Percentiles rank a stretch among this genome's conserved stretches.
These are phyloP conservation scores for Daldinia loculata DNA, from an alignment of 495 filamentous ascomycete species.

Conservation along the genomic window DNA sequence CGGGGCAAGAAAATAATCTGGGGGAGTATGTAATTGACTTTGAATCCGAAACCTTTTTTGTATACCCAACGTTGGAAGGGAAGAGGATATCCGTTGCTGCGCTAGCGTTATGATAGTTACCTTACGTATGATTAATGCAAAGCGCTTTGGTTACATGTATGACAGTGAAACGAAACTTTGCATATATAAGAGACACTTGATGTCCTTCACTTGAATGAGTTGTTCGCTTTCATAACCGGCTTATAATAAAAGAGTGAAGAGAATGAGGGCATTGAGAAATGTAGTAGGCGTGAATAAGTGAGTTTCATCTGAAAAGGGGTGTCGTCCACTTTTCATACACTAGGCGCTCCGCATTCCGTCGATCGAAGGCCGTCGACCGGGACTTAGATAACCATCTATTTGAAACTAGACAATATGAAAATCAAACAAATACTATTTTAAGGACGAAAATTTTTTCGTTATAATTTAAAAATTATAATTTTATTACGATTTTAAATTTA, in stretches of 20 bases:
- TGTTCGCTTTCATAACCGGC: background rate
- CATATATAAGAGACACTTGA: background rate
- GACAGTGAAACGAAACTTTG: background rate
- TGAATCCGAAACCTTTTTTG: slow-evolving; percentile 17
- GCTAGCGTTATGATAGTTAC: slow-evolving; percentile 4
- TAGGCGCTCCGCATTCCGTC: background rate
- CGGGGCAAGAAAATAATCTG: slow-evolving; percentile 1
- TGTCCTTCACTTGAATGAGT: background rate
- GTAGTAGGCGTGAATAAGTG: background rate
- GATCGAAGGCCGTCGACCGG: background rate
- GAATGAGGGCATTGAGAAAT: background rate
- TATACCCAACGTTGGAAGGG: slow-evolving; percentile 17
- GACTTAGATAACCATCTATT: background rate
- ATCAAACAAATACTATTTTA: too few relatives aligned
- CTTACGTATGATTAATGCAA: slow-evolving; percentile 14
- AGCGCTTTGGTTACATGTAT: slow-evolving; percentile 14
- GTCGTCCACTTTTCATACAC: background rate
- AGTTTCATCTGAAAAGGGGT: slow-evolving; percentile 4
- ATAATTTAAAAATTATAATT: too few relatives aligned
- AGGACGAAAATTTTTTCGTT: too few relatives aligned
- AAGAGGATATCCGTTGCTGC: background rate
- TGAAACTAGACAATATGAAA: too few relatives aligned
- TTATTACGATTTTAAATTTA: too few relatives aligned
- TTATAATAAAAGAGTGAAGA: background rate
- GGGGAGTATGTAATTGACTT: slow-evolving; percentile 17